A percentile compares a stretch with the other conserved stretches of the same genome.
These are phyloP conservation scores for Cladophialophora bantiana DNA, from an alignment of 2,329 filamentous ascomycete genomes.

Conservation along the genomic window DNA sequence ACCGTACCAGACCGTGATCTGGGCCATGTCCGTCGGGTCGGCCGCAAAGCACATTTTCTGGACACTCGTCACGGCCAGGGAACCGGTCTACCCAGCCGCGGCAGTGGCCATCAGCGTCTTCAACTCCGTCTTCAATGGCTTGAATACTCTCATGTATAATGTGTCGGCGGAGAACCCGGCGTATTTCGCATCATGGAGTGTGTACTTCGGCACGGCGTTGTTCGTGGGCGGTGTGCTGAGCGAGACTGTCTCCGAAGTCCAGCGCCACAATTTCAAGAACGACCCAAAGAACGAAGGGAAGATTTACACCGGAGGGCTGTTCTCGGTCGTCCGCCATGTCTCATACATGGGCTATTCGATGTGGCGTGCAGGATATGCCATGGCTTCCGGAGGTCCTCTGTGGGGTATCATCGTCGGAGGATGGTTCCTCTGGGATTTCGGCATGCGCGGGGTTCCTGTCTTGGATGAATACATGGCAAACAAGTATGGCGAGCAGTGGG, in stretches of 20 bases:
- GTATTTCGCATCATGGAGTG: slow-evolving; percentile 32
- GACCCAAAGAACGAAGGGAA: slow-evolving; percentile 61
- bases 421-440: slow-evolving; percentile 57
- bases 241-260: slow-evolving; percentile 64
- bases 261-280: slow-evolving; percentile 62
- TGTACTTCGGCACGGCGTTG: slow-evolving; percentile 58
- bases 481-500: slow-evolving; percentile 48
- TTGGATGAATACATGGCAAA: slow-evolving; percentile 57
- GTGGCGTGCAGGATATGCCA: slow-evolving; percentile 59
- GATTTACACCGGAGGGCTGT: slow-evolving; percentile 59
- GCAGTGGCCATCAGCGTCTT: slow-evolving; percentile 57
- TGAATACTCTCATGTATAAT: slow-evolving; percentile 63
- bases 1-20: slow-evolving; percentile 33
- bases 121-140: slow-evolving; percentile 64
- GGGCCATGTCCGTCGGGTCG: slow-evolving; percentile 30
- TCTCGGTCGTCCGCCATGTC: slow-evolving; percentile 58
- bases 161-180: slow-evolving; percentile 46
- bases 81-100: slow-evolving; percentile 40
- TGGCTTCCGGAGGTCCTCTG: slow-evolving; percentile 56
- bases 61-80: slow-evolving; percentile 21
- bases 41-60: slow-evolving; percentile 36
- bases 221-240: slow-evolving; percentile 61
- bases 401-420: slow-evolving; percentile 42
- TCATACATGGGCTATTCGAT: slow-evolving; percentile 63
- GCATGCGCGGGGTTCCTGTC: slow-evolving; percentile 52